Conservation (phyloP, 2,329 filamentous ascomycete species). For the Corniculantispora saksenae region DNA sequence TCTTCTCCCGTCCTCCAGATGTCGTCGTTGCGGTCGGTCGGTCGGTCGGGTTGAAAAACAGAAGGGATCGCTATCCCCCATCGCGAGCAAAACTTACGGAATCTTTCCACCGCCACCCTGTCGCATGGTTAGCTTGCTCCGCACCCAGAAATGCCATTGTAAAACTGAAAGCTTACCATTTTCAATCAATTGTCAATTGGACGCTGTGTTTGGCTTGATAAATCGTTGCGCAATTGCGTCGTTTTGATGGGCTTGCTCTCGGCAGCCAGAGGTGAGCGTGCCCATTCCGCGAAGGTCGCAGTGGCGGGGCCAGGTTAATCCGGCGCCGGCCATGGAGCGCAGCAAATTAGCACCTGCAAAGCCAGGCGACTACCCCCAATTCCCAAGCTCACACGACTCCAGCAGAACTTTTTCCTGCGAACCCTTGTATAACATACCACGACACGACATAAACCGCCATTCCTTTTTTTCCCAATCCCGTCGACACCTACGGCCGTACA, state of each 20-base stretch:
- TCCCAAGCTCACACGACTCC: slow-evolving; percentile 36
- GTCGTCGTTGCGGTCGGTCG: slow-evolving; percentile 23
- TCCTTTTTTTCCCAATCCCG: slow-evolving; percentile 3
- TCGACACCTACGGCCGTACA: neutral
- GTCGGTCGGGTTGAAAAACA: neutral
- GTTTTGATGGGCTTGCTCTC: slow-evolving; percentile 24
- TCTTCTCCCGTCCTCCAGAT: slow-evolving; percentile 6
- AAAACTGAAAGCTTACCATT: slow-evolving; percentile 50
- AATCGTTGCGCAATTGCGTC: slow-evolving; percentile 34
- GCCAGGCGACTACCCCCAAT: slow-evolving; percentile 4
- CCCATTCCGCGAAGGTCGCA: neutral
- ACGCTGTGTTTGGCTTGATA: slow-evolving; percentile 28
- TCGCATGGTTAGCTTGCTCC: slow-evolving; percentile 39
- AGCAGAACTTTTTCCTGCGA: slow-evolving; percentile 39
- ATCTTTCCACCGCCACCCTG: slow-evolving; percentile 75
- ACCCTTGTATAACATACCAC: slow-evolving; percentile 13
- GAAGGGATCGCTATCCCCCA: slow-evolving; percentile 10
- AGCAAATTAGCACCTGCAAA: slow-evolving; percentile 19
- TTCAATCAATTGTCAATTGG: slow-evolving; percentile 45
- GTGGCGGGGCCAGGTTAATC: slow-evolving; percentile 18
- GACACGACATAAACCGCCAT: slow-evolving; percentile 9
- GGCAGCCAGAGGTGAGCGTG: neutral
- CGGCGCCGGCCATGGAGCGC: slow-evolving; percentile 7
- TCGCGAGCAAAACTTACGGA: slow-evolving; percentile 47
- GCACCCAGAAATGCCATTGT: neutral